These are phyloP conservation scores for Kwoniella sp. DNA, from an alignment of 768 basidiomycete species.

Conservation along the genomic window DNA sequence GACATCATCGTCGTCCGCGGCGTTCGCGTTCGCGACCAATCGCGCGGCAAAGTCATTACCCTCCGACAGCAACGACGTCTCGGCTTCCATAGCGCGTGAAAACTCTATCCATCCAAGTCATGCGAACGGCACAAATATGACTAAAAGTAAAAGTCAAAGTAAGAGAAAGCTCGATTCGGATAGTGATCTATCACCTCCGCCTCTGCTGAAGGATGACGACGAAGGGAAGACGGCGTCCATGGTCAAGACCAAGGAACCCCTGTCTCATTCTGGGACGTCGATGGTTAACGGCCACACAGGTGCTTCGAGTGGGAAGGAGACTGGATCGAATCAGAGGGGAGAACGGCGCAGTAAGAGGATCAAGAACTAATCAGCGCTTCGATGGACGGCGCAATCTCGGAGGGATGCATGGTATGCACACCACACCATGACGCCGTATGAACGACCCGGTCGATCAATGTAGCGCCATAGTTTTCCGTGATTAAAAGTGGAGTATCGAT, in stretches of 20 bases:
- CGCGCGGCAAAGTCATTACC: neutral
- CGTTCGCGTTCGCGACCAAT: neutral
- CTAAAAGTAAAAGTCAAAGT: neutral
- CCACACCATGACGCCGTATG: no score
- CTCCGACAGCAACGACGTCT: neutral
- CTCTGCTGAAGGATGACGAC: neutral
- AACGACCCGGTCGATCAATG: no score
- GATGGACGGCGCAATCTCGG: conserved; percentile 5
- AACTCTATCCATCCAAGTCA: neutral
- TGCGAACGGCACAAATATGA: no score
- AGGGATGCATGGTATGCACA: no score
- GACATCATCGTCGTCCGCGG: no score
- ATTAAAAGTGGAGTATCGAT: no score
- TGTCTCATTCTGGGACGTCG: no score
- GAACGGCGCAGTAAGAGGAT: conserved; percentile 30
- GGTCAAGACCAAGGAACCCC: no score
- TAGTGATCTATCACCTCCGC: neutral
- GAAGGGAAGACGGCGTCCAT: no score
- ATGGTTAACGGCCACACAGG: no score
- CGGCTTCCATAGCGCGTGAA: neutral
- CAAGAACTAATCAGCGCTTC: conserved; percentile 15
- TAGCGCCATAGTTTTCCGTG: no score
- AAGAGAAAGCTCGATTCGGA: conserved; percentile 6
- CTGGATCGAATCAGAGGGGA: neutral
- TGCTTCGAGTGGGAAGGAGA: no score